Evolutionary conservation across 805 yeast genomes (phyloP).

Genomic region (Kodamaea nitidulidarum): DNA sequence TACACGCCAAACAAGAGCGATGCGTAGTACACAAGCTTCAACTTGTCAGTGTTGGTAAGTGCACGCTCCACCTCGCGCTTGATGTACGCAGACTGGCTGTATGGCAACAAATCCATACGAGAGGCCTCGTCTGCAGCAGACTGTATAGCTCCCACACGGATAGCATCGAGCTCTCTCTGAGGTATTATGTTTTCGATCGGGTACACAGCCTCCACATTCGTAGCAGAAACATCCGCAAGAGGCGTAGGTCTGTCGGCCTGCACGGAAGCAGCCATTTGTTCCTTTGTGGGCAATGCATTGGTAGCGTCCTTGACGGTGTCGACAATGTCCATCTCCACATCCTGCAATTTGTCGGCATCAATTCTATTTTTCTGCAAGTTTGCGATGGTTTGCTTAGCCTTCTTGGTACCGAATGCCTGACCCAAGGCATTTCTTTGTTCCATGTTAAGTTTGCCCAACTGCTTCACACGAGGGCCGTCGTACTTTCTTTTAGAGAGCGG

Average conservation of each 20-base stretch:
- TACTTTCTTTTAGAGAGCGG: conserved; percentile 56
- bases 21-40: conserved; percentile 74
- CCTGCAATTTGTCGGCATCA: conserved; percentile 76
- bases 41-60: conserved; percentile 47
- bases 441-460: conserved; percentile 45
- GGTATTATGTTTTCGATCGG: conserved; percentile 72
- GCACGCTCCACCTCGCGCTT: conserved; percentile 40
- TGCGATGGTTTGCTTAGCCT: conserved; percentile 85
- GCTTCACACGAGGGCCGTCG: conserved; percentile 63
- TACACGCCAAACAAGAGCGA: conserved; percentile 79
- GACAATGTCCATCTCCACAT: conserved; percentile 72
- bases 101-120: conserved; percentile 61
- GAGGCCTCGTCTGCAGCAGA: conserved; percentile 46
- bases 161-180: conserved; percentile 53
- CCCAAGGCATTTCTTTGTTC: conserved; percentile 82
- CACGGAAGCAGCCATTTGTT: conserved; percentile 53
- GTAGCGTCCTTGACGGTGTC: conserved; percentile 74
- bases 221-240: conserved; percentile 69
- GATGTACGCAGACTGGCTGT: conserved; percentile 52
- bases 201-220: conserved; percentile 76
- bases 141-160: conserved; percentile 61
- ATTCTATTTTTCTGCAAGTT: conserved; percentile 79
- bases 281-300: conserved; percentile 65
- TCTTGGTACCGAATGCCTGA: conserved; percentile 95
- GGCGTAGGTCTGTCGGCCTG: conserved; percentile 83